Evolutionary conservation across 208 protist species (phyloP).

Genomic region (Leishmania major): DNA sequence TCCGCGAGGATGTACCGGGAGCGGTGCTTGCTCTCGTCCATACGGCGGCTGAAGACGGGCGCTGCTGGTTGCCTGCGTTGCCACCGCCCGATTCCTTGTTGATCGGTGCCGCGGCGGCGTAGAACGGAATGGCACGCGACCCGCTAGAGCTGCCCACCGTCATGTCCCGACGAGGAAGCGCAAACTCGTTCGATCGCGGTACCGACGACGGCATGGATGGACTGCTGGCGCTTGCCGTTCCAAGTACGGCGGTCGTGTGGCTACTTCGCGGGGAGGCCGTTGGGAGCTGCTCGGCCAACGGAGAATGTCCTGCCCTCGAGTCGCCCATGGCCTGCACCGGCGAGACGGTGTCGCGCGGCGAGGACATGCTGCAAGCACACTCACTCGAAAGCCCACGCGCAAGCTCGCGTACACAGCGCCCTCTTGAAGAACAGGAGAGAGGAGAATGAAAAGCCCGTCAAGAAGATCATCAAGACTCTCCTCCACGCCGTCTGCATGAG

Average conservation of each 20-base stretch:
- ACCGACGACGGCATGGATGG: not conserved
- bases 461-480: too few relatives aligned
- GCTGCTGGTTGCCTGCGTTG: not conserved
- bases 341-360: constrained; percentile 3
- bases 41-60: constrained; percentile 3
- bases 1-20: not conserved
- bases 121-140: constrained; percentile 3
- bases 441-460: not conserved
- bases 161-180: constrained; percentile 3
- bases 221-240: not conserved
- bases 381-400: not conserved
- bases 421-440: not conserved
- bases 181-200: constrained; percentile 3
- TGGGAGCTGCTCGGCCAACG: constrained; percentile 1
- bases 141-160: not conserved
- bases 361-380: constrained; percentile 1
- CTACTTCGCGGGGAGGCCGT: not conserved
- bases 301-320: not conserved
- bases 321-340: not conserved
- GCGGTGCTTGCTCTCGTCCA: not conserved
- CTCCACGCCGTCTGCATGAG: not conserved
- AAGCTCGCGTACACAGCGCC: not conserved
- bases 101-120: not conserved
- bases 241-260: not conserved
- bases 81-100: not conserved